These are phyloP conservation scores for Daldinia sp. DNA, from an alignment of 2,329 filamentous ascomycete genomes.

Conservation along the genomic window DNA sequence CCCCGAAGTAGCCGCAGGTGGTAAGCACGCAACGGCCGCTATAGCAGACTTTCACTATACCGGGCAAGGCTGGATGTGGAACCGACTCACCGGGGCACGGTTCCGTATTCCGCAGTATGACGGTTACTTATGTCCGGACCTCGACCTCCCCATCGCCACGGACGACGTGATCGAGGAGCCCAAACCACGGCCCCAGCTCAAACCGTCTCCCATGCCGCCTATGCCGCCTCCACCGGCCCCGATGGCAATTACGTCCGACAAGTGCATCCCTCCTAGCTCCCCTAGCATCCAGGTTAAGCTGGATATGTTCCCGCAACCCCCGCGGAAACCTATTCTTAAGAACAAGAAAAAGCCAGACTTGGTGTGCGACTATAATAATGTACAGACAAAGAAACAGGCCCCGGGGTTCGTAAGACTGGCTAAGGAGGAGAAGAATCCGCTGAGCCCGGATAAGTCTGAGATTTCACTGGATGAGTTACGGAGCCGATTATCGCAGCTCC, in stretches of 20 bases:
- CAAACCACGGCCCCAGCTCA: conserved; percentile 22
- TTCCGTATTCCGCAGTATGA: conserved; percentile 52
- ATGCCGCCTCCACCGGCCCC: not conserved
- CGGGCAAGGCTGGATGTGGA: conserved; percentile 47
- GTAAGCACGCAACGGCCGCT: conserved; percentile 46
- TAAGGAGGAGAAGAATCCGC: conserved; percentile 14
- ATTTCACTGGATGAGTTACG: conserved; percentile 52
- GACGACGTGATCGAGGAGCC: conserved; percentile 47
- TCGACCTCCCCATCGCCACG: conserved; percentile 46
- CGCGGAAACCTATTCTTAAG: conserved; percentile 12
- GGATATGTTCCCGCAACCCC: conserved; percentile 37
- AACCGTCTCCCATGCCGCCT: conserved; percentile 15
- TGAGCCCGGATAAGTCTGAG: conserved; percentile 41
- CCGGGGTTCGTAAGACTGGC: conserved; percentile 9
- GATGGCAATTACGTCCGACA: not conserved
- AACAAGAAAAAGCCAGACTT: conserved; percentile 6
- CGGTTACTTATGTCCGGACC: conserved; percentile 46
- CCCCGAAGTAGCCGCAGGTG: conserved; percentile 14
- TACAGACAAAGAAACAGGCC: conserved; percentile 15
- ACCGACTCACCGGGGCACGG: conserved; percentile 44
- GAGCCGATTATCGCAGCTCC: conserved; percentile 48
- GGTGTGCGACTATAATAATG: not conserved
- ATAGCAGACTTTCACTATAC: conserved; percentile 48
- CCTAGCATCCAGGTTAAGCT: not conserved
- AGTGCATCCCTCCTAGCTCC: not conserved